Base-by-base conservation (phyloP, 2,329 filamentous ascomycete genomes). In the Colletotrichum australisinense region DNA sequence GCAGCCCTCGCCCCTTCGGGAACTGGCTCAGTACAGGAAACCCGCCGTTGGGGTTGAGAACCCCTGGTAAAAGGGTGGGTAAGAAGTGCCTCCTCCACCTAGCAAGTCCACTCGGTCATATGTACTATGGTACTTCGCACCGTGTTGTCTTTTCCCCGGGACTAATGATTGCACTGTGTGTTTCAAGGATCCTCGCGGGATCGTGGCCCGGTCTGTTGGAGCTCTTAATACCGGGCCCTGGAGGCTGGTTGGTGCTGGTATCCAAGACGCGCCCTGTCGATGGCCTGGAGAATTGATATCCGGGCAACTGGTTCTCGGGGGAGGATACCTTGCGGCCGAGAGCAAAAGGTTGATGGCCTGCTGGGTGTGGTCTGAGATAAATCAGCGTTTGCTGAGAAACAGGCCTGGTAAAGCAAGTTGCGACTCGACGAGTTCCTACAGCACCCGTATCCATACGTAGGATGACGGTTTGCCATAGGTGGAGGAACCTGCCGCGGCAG, bases 231-330 rank as follows among this genome's bases (percentile, higher is more conserved):
- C 49, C 35, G 69, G 66, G 65, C 24, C 58, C 65, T 46, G 38
- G 8, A 12, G n/a, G 35, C 58, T 65, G 69, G 38, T 30, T 42
- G 38, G 52, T 26, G 42, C 42, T 19, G 19, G 53, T 55, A 57
- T 32, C 63, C 42, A 30, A 56, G 30, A 46, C 70, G 52, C 58
- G 52, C 58, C 55, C 59, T 53, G 59, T 69, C 59, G 49, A 57
- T 38, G 64, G 35, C 32, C 49, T 72, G 35, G 53, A 65, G 46
- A 46, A 30, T 22, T 56, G 55, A 24, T 52, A 65, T 70, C 67
- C 60, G 67, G 49, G 60, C 60, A 30, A 62, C 35, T 73, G 67
- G 67, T 66, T 71, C 22, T 46, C 49, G 65, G 38, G 46, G 71
- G 46, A n/a, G 11, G 11, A 35, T 26, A 49, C 46, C 38, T 42